Base-by-base conservation (phyloP, 768 basidiomycete genomes). In the Rhizopogon salebrosus region DNA sequence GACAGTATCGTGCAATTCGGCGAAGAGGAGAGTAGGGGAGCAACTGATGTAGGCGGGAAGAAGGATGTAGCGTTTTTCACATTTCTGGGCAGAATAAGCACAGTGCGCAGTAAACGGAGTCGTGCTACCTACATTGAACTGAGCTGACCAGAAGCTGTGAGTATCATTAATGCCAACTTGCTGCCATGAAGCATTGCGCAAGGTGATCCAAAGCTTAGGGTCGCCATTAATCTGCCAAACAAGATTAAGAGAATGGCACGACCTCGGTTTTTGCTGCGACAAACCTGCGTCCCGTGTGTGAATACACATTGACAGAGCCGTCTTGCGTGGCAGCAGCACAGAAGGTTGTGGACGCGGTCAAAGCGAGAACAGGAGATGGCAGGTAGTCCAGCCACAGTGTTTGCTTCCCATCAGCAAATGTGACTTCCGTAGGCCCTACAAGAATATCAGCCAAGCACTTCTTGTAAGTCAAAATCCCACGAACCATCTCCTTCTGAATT, bases 381-480 rank as follows among this genome's bases (percentile, higher is more conserved):
- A 95, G 62, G 69, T 89, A 98, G 68, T 98, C 95, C 40, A 95
- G 68, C 93, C 95, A 98, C 50, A 88, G 83, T 10, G 83, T 87
- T 54, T 85, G 80, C 70, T 83, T 84, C 31, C 79, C 77, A 61
- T 73, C 79, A 50, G 80, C 70, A 54, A 83, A 83, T 6, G 79
- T 70, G 14, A 98, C 76, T 61, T 93, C 92, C 16, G 80, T 78
- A 4, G 77, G 74, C n/a, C 78, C 87, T 84, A 53, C 7, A 26
- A 26, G 22, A 35, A 52, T 31, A 40, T 49, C 36, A 37, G 24
- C 13, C 48, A 54, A 2, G 14, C 16, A 6, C 27, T n/a, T 8
- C 27, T n/a, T 8, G 41, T 16, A 27, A 36, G 10, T 16, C 23
- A 41, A 37, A 26, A 58, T 18, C 18, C 22, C 2, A 75, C 76